These are phyloP conservation scores for Neofusicoccum parvum DNA, from an alignment of 2,329 filamentous ascomycete species.

Conservation along the genomic window DNA sequence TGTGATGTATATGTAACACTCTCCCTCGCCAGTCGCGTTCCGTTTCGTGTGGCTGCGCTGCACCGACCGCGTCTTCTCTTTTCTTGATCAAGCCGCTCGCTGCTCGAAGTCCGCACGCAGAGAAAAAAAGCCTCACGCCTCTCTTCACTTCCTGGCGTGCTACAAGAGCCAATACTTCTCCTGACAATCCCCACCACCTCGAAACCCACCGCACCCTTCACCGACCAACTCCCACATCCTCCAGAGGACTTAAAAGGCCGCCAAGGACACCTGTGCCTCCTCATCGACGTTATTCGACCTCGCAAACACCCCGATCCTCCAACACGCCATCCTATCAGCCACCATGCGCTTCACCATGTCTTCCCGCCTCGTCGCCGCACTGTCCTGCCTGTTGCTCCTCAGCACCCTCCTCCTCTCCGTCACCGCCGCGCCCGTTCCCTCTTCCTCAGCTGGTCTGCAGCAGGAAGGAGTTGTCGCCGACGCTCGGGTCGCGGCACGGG, in stretches of 20 bases:
- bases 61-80: not conserved
- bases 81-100: not conserved
- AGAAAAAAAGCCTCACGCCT: constrained; percentile 4
- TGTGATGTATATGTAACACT: not conserved
- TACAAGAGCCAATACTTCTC: constrained; percentile 17
- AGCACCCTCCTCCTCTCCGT: not conserved
- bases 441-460: not conserved
- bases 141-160: not conserved
- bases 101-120: not conserved
- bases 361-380: not conserved
- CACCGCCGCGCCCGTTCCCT: not conserved
- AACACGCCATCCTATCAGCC: not conserved
- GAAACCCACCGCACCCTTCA: not conserved
- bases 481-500: constrained; percentile 13
- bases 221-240: not conserved
- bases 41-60: not conserved
- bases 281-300: not conserved
- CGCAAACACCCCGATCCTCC: not conserved
- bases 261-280: not conserved
- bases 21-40: not conserved
- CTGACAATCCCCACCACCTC: constrained; percentile 10
- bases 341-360: not conserved
- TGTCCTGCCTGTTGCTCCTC: not conserved
- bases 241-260: not conserved
- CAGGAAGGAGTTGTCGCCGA: not conserved